Percentiles rank a stretch among this genome's conserved stretches.
Evolutionary conservation across 441 rosid genomes (phyloP).

Genomic region (Kokia cookei): DNA sequence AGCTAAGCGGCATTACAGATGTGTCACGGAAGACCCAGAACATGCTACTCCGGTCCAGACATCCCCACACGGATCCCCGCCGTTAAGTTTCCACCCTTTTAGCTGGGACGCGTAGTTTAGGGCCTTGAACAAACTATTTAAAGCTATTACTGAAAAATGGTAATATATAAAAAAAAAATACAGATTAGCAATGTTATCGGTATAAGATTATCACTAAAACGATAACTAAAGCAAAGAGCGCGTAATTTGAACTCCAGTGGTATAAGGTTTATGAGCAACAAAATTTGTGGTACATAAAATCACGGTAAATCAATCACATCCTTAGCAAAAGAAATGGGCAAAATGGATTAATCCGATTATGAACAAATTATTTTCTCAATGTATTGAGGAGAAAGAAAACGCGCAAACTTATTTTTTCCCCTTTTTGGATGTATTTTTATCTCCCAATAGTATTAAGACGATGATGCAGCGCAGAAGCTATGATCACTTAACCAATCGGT

Average conservation of each 20-base stretch:
- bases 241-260: background rate
- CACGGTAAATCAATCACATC: background rate
- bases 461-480: background rate
- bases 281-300: background rate
- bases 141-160: constrained; percentile 50
- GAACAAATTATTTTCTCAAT: background rate
- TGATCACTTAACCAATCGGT: background rate
- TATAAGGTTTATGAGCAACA: background rate
- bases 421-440: background rate
- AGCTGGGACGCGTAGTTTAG: constrained; percentile 57
- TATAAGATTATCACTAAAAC: background rate
- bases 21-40: constrained; percentile 55
- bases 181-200: background rate
- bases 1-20: constrained; percentile 41
- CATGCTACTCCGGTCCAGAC: constrained; percentile 86
- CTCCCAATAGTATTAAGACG: background rate
- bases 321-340: background rate
- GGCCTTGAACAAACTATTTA: constrained; percentile 55
- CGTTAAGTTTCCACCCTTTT: constrained; percentile 61
- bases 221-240: background rate
- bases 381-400: too few relatives aligned
- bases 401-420: too few relatives aligned
- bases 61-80: constrained; percentile 86
- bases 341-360: background rate
- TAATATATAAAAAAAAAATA: background rate